These are phyloP conservation scores for Solanum virginianum DNA, from an alignment of 257 asterid species.

Conservation along the genomic window DNA sequence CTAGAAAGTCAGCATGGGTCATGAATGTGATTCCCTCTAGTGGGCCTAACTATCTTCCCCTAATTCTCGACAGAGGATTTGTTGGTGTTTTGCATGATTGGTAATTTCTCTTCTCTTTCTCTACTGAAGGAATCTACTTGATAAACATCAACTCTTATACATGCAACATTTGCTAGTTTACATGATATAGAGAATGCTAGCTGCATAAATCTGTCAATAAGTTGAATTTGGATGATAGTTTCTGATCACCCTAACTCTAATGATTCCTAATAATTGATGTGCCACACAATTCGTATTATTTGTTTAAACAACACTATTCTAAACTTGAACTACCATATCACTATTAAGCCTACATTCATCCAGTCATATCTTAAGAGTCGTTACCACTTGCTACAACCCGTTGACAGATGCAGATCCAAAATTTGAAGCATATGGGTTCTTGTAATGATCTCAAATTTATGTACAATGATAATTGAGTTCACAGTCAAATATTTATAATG, in stretches of 20 bases:
- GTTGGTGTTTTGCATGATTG: constrained; percentile 89
- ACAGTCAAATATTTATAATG: background rate
- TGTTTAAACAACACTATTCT: background rate
- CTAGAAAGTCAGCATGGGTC: constrained; percentile 87
- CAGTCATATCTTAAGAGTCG: background rate
- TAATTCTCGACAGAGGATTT: constrained; percentile 79
- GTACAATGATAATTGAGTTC: background rate
- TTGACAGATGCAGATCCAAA: background rate
- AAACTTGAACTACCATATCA: background rate
- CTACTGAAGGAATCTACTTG: background rate
- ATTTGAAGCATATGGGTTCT: background rate
- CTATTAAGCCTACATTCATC: background rate
- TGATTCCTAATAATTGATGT: background rate
- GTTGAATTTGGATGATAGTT: background rate
- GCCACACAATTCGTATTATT: background rate
- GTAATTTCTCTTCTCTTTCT: constrained; percentile 18
- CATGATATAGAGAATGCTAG: background rate
- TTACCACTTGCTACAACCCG: background rate
- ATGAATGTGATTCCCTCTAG: constrained; percentile 90
- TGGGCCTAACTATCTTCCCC: constrained; percentile 65
- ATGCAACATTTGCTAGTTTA: background rate
- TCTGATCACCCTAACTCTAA: background rate
- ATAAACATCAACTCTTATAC: background rate
- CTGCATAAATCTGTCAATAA: background rate
- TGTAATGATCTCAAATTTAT: background rate